Conservation (phyloP, 192 early-diverging fungal species). For the Umbelopsis sp. region DNA sequence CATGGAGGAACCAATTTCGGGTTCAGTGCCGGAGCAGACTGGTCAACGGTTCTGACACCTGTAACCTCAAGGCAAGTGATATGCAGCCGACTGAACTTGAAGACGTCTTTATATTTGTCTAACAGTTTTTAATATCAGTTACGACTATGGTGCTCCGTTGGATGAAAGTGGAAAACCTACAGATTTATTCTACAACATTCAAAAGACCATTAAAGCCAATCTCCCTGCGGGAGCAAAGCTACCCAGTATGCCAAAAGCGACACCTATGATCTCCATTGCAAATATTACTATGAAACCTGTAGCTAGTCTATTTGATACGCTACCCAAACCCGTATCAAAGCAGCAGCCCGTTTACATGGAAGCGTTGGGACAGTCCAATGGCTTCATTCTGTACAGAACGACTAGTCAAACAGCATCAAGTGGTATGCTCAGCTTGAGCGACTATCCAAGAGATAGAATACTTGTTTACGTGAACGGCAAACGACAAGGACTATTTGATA, state of each 20-base stretch:
- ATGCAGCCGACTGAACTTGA: background rate
- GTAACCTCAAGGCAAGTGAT: conserved; percentile 34
- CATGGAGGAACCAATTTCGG: conserved; percentile 75
- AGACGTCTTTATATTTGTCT: background rate
- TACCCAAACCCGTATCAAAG: background rate
- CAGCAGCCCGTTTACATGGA: conserved; percentile 7
- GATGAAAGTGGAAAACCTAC: conserved; percentile 30
- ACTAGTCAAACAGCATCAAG: background rate
- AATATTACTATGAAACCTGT: background rate
- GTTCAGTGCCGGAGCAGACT: background rate
- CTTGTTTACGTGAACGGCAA: conserved; percentile 17
- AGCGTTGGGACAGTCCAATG: background rate
- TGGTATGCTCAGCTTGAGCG: background rate
- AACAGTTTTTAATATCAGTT: conserved; percentile 7
- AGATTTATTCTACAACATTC: background rate
- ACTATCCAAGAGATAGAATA: conserved; percentile 13
- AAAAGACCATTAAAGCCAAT: background rate
- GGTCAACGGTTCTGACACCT: conserved; percentile 22
- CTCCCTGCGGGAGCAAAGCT: background rate
- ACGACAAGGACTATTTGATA: conserved; percentile 4
- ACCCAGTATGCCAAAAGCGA: background rate
- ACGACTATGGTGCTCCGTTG: conserved; percentile 55
- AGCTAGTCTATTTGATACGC: background rate
- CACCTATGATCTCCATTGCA: conserved; percentile 2
- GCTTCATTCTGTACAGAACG: conserved; percentile 6